Base-by-base conservation (phyloP, 2,329 filamentous ascomycete genomes). In the Trichoderma sp. region DNA sequence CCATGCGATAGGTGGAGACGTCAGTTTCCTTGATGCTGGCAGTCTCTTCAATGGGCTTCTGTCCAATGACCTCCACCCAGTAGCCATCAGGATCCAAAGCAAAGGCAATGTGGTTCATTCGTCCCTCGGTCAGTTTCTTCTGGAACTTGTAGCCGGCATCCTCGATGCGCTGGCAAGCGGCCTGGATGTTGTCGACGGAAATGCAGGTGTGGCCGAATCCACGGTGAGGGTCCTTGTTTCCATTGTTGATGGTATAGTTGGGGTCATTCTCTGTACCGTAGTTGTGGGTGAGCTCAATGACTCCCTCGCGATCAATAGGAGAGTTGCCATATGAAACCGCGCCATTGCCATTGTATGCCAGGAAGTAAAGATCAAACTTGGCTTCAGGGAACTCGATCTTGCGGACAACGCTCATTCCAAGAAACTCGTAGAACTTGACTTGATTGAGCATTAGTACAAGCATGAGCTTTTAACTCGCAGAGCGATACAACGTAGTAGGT, bases 341-440 rank as follows among this genome's bases (percentile, higher is more conserved):
- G 42, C 86, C 84, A 10, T 92, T 87, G 35, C 88, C 87, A 77
- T 97, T 90, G 81, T 96, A 98, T 69, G 90, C 93, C 69, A 99
- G 85, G 82, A 98, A 98, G 84, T 98, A 98, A 32, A 97, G 88
- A 75, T 95, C 92, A 79, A 98, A 98, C 77, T 96, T 97, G 79
- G 88, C 88, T 69, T 97, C 93, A 15, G 94, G 91, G 76, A 93
- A 92, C 70, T 90, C 84, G 56, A 95, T 84, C 81, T 94, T 92
- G 76, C 92, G 89, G 79, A 98, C 86, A 70, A 93, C 81, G 76
- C 85, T 93, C 86, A 98, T 89, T 74, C 95, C 95, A 19, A 99
- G 87, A 79, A 93, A 92, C 77, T 97, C 90, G 80, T 98, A 99
- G 81, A 97, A 99, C 73, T 94, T 91, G 80, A 98, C 89, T 87